These are phyloP conservation scores for Dacryopinax primogenitus DNA, from an alignment of 768 basidiomycete species.

Conservation along the genomic window DNA sequence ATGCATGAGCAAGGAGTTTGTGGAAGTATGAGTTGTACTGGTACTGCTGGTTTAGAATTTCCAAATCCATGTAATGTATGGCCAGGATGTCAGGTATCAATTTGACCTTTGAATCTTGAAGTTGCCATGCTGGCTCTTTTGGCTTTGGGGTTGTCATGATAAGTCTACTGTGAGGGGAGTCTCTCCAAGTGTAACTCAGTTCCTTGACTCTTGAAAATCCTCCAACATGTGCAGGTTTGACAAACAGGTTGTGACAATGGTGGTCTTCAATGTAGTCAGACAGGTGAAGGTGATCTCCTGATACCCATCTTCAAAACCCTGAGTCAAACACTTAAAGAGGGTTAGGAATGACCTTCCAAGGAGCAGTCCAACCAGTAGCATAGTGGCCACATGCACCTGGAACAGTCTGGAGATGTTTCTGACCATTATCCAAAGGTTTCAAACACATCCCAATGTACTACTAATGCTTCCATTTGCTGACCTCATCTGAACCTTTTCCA, in stretches of 20 bases:
- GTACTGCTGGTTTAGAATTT: not conserved
- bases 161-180: not conserved
- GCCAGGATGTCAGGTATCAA: not conserved
- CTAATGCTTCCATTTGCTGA: not conserved
- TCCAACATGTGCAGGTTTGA: not conserved
- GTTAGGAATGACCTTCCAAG: not conserved
- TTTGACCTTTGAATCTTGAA: not conserved
- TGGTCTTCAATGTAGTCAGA: not conserved
- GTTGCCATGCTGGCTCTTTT: not conserved
- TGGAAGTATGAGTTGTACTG: not conserved
- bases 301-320: not conserved
- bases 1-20: not conserved
- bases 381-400: not conserved
- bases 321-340: not conserved
- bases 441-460: not conserved
- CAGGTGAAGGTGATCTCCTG: not conserved
- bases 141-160: not conserved
- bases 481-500: not conserved
- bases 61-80: not conserved
- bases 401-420: not conserved
- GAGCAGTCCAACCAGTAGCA: not conserved
- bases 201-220: not conserved
- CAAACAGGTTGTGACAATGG: not conserved
- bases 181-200: not conserved
- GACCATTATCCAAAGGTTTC: not conserved